Percentiles rank a stretch among this genome's conserved stretches.
Conservation (phyloP, 2,329 filamentous ascomycete species). For the Pseudogymnoascus sp. region DNA sequence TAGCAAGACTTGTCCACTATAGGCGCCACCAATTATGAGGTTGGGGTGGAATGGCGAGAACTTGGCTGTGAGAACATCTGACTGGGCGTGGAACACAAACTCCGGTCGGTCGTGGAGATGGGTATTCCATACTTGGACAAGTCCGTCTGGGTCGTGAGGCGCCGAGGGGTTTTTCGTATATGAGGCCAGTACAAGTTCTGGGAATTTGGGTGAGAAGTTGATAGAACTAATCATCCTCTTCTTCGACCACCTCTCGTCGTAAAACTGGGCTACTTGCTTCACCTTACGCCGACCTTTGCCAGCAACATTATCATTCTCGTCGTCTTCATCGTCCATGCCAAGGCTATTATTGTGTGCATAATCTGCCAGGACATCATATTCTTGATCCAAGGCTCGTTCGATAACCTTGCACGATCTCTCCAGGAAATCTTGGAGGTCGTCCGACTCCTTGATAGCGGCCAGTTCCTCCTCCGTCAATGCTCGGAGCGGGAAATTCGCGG, state of each 20-base stretch:
- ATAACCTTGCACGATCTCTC: constrained; percentile 96
- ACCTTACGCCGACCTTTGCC: constrained; percentile 67
- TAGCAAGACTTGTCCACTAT: constrained; percentile 90
- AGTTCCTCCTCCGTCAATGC: constrained; percentile 79
- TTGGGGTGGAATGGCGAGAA: constrained; percentile 99
- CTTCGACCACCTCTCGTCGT: constrained; percentile 91
- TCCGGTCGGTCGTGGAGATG: constrained; percentile 91
- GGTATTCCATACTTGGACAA: constrained; percentile 95
- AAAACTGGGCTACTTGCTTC: constrained; percentile 88
- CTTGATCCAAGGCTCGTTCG: constrained; percentile 86
- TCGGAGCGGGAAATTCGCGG: constrained; percentile 66
- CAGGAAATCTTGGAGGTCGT: constrained; percentile 91
- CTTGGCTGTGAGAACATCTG: constrained; percentile 88
- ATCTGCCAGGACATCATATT: constrained; percentile 93
- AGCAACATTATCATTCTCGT: constrained; percentile 61
- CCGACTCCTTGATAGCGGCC: constrained; percentile 80
- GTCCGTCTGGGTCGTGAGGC: constrained; percentile 84
- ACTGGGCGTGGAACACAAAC: constrained; percentile 94
- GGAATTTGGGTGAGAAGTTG: constrained; percentile 92
- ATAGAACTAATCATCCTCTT: constrained; percentile 95
- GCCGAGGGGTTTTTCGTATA: constrained; percentile 97
- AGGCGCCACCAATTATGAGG: constrained; percentile 89
- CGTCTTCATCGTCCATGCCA: constrained; percentile 74
- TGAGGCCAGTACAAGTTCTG: constrained; percentile 83
- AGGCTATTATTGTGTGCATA: constrained; percentile 74